Conservation (phyloP, 257 asterid species). For the Leptodermis oblonga region DNA sequence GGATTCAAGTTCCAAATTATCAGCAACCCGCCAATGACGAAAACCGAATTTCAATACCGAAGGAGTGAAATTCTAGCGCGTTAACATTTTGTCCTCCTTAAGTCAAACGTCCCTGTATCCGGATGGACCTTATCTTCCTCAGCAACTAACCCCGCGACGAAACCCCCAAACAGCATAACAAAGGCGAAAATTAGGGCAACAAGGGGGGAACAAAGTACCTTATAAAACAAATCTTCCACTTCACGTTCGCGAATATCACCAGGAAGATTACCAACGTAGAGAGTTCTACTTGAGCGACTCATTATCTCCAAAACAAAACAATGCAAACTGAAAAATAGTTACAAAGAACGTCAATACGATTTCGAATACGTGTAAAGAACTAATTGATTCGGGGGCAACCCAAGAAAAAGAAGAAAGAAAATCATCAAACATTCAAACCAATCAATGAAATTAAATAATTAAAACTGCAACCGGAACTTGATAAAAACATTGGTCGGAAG, state of each 20-base stretch:
- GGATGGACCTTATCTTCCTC: background rate
- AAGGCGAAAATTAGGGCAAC: background rate
- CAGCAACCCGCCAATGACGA: background rate
- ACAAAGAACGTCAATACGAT: background rate
- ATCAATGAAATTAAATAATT: background rate
- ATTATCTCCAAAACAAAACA: slow-evolving; percentile 27
- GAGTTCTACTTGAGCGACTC: slow-evolving; percentile 98
- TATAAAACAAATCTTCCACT: slow-evolving; percentile 92
- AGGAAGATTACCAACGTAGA: slow-evolving; percentile 96
- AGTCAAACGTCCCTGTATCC: too few species aligned
- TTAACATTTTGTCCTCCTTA: background rate
- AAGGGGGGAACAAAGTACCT: slow-evolving; percentile 36
- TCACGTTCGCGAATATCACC: slow-evolving; percentile 96
- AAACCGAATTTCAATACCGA: too few species aligned
- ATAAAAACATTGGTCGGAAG: background rate
- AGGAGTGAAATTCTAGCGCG: background rate
- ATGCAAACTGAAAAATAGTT: background rate
- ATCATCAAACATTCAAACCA: background rate
- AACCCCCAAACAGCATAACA: too few species aligned
- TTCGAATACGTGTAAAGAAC: background rate
- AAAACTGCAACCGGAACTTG: too few species aligned
- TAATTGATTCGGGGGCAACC: background rate
- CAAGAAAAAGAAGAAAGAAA: background rate
- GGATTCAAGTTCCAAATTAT: background rate
- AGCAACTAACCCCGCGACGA: background rate